Evolutionary conservation across 148 eudicot species (phyloP), one percentile per base, ranked within the genome.

Genomic region (Dianthus caryophyllus): DNA sequence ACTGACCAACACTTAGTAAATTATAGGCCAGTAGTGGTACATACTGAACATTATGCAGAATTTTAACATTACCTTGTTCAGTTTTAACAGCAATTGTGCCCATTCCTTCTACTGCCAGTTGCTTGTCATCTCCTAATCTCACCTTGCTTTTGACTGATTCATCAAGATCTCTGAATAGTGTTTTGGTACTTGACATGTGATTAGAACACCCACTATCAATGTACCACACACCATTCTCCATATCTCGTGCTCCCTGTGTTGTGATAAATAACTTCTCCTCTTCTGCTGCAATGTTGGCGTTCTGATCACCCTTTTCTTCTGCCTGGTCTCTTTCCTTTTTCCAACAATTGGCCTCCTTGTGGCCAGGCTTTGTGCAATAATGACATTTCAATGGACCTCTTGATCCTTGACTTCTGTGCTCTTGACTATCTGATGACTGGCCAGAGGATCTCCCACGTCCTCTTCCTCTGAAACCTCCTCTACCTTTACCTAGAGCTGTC

Each of bases 141-240:
- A 53, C 57, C 15, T 53, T 53, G 57, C 57, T 53, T 26, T 21
- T 53, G 5, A 20, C 18, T 26, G 33, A 4, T 20, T 26, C 62
- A 58, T 58, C 62, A 6, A 58, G 3, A 13, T 59, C n/a, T 15
- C 68, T 62, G 2, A 27, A 12, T 12, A 72, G 47, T 0, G 49
- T 65, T 17, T 2, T 74, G 67, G 4, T 13, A 9, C 78, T 25
- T 0, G 75, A 21, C 73, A 78, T 70, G 29, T 74, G 82, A n/a
- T 78, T 78, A 6, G 61, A 58, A 16, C 78, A 14, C 73, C 73
- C 50, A 65, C n/a, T 79, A 7, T 78, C 78, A 15, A 78, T 31
- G 14, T 41, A 70, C 75, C 78, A 78, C 2, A 74, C 57, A 12
- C 7, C 49, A 20, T 9, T 17, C 14, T 20, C 70, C n/a, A n/a